Conservation (phyloP, 1,284 basidiomycete genomes). For the Somion occarium region DNA sequence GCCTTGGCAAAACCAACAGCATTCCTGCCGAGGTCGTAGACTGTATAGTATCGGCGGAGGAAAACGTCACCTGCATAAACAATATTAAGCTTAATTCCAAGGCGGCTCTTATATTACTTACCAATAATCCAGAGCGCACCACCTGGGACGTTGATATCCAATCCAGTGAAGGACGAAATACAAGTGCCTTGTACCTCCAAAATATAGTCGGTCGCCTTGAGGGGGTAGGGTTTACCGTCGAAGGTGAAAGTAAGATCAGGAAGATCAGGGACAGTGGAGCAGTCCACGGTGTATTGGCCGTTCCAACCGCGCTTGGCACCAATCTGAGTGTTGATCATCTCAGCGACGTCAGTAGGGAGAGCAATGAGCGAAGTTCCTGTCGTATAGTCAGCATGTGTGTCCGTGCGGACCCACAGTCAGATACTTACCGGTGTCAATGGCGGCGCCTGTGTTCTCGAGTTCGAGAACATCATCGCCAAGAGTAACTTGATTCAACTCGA, state of each 20-base stretch:
- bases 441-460: constrained; percentile 89
- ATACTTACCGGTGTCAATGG: constrained; percentile 86
- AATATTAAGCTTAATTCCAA: no score
- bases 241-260: constrained; percentile 90
- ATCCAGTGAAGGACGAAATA: constrained; percentile 89
- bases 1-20: constrained; percentile 83
- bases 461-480: constrained; percentile 87
- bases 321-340: constrained; percentile 96
- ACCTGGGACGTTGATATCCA: constrained; percentile 91
- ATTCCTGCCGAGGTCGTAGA: constrained; percentile 84
- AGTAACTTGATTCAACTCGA: constrained; percentile 82
- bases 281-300: constrained; percentile 92
- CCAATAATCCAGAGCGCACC: constrained; percentile 93
- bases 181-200: constrained; percentile 88
- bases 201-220: constrained; percentile 87
- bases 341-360: constrained; percentile 91
- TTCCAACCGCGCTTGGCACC: constrained; percentile 92
- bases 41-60: constrained; percentile 88
- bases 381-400: constrained; percentile 18
- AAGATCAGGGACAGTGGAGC: constrained; percentile 75
- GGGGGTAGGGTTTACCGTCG: constrained; percentile 72
- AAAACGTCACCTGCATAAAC: constrained; percentile 78
- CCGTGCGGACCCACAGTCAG: neutral
- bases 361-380: constrained; percentile 91
- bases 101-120: constrained; percentile 34